Evolutionary conservation across 805 yeast genomes (phyloP), one percentile per base, ranked within the genome.

Genomic region (Lipomyces sp.): DNA sequence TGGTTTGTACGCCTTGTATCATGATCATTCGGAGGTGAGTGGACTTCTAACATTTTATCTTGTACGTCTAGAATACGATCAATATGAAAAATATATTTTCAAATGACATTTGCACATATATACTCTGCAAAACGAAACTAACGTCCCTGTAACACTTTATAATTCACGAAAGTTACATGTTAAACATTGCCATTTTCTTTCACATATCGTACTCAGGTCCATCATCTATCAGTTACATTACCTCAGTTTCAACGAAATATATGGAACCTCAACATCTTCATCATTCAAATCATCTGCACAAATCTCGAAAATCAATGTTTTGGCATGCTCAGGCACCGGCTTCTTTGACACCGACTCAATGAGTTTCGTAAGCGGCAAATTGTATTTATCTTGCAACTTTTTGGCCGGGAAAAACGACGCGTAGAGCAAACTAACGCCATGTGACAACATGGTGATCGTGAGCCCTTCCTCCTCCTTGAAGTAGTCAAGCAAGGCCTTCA

Each of bases 391-490:
- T 76, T 89, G 86, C 64, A 89, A 80, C 80, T 95, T 95, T 82
- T 90, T 89, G 24, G 96, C 92, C 37, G 98, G 97, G 84, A 88
- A 90, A 83, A 95, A 95, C 3, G 93, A 88, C 1, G 98, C 98
- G 76, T 90, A 95, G 72, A 95, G 83, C 71, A 95, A 82, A 1
- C 97, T 88, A 53, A 90, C 96, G 63, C 93, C 97, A 74, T 90
- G 87, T 0, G 98, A 91, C 71, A 95, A 81, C 99, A 95, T 95
- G 18, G 95, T 84, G 62, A 95, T 86, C 71, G 88, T 92, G 69
- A 95, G 83, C 1, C 96, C 96, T 79, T 95, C 97, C 62, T 90
- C 83, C 66, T 87, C 81, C 76, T 90, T 84, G 79, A 95, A 95
- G 73, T 88, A 83, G 65, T 87, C 89, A 65, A 94, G 78, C 67